phyloP scores from a whole-genome alignment of 129 eudicot genomes.

The Scalesia atractyloides region DNA sequence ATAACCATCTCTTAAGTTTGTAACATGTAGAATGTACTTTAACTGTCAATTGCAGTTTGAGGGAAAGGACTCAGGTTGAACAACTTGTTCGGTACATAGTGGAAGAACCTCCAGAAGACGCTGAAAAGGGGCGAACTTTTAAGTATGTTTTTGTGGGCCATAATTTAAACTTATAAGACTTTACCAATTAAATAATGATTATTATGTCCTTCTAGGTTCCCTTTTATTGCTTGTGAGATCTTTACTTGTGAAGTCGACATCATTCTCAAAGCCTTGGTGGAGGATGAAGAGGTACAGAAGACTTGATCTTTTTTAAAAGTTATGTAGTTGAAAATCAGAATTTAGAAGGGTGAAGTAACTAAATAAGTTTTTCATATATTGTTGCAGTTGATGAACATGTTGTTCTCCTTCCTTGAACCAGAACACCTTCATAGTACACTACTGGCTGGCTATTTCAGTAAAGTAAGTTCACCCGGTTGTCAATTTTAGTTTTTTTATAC shows the following conservation, averaged over 20 bases:
- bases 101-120: slow-evolving; percentile 89
- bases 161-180: slow-evolving; percentile 8
- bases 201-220: slow-evolving; percentile 57
- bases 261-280: slow-evolving; percentile 85
- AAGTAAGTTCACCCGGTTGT: slow-evolving; percentile 46
- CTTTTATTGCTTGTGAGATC: slow-evolving; percentile 94
- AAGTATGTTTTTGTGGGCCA: slow-evolving; percentile 54
- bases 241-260: slow-evolving; percentile 96
- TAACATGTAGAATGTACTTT: background rate
- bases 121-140: slow-evolving; percentile 69
- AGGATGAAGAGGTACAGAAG: slow-evolving; percentile 82
- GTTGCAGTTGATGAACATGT: slow-evolving; percentile 78
- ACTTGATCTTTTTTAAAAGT: background rate
- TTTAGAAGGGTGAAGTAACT: slow-evolving; percentile 13
- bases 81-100: slow-evolving; percentile 79
- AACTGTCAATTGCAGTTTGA: slow-evolving; percentile 55
- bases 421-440: slow-evolving; percentile 69
- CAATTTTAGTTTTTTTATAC: background rate
- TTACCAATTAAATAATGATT: slow-evolving; percentile 6
- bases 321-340: background rate
- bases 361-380: slow-evolving; percentile 20
- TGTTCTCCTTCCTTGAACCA: slow-evolving; percentile 90
- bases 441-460: slow-evolving; percentile 95
- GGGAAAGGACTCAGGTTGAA: slow-evolving; percentile 72
- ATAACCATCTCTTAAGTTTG: slow-evolving; percentile 10